These are phyloP conservation scores for Chrysanthemum seticuspe DNA, from an alignment of 129 eudicot species.

Conservation along the genomic window DNA sequence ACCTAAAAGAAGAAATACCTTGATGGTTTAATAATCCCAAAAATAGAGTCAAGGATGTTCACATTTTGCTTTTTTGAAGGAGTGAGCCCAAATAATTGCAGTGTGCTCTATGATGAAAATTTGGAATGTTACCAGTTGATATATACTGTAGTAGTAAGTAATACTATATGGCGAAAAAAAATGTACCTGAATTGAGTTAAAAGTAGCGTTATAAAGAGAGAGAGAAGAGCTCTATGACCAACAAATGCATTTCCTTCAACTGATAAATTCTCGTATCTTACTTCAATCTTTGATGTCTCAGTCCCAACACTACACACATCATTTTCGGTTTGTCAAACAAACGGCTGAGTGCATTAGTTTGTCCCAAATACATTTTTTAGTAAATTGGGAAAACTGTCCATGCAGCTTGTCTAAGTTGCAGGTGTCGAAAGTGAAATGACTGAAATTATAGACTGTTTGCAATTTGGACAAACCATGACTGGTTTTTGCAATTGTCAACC, in stretches of 20 bases:
- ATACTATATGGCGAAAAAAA: neutral
- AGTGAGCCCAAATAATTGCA: constrained; percentile 11
- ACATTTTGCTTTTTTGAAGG: constrained; percentile 24
- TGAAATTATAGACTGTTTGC: no score
- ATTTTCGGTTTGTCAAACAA: no score
- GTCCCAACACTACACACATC: constrained; percentile 24
- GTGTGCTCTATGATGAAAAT: constrained; percentile 3
- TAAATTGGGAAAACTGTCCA: no score
- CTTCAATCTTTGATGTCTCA: constrained; percentile 45
- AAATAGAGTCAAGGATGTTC: constrained; percentile 22
- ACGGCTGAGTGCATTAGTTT: no score
- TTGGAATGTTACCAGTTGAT: neutral
- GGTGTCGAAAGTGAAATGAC: no score
- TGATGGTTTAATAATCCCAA: constrained; percentile 21
- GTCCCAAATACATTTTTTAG: no score
- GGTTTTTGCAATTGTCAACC: no score
- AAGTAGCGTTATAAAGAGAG: constrained; percentile 31
- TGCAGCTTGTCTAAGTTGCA: no score
- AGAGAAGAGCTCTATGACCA: constrained; percentile 41
- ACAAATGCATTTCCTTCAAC: constrained; percentile 44
- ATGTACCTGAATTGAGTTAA: constrained; percentile 35
- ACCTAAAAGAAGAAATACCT: constrained; percentile 9
- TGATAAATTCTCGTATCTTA: constrained; percentile 38
- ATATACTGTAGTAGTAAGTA: neutral
- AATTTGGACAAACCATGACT: no score